Evolutionary conservation across 1,284 basidiomycete species (phyloP).

Genomic region (Ganoderma multipileum): DNA sequence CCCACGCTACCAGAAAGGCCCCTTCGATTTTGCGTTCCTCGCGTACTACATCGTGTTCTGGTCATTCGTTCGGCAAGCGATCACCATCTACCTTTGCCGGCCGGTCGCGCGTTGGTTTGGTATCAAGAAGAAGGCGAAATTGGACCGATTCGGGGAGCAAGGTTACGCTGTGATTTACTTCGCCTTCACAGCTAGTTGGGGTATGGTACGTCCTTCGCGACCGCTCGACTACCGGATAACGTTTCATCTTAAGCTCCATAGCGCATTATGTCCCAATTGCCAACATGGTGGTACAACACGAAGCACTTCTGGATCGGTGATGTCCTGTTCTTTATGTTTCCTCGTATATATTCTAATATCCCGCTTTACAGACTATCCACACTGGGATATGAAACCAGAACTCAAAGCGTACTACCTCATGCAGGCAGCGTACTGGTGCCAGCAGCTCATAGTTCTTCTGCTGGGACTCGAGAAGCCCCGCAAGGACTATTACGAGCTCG

Average conservation of each 20-base stretch:
- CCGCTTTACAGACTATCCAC: slow-evolving; percentile 73
- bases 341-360: not conserved
- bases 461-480: slow-evolving; percentile 92
- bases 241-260: slow-evolving; percentile 39
- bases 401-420: slow-evolving; percentile 94
- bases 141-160: slow-evolving; percentile 90
- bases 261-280: slow-evolving; percentile 87
- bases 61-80: slow-evolving; percentile 86
- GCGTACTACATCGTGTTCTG: slow-evolving; percentile 91
- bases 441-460: slow-evolving; percentile 90
- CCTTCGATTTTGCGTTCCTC: slow-evolving; percentile 84
- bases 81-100: slow-evolving; percentile 74
- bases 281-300: slow-evolving; percentile 91
- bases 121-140: slow-evolving; percentile 70
- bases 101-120: slow-evolving; percentile 79
- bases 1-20: slow-evolving; percentile 80
- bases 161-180: slow-evolving; percentile 90
- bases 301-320: slow-evolving; percentile 84
- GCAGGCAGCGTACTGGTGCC: slow-evolving; percentile 92
- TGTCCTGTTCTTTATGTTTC: not conserved
- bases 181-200: slow-evolving; percentile 72
- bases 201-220: slow-evolving; percentile 70
- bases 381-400: slow-evolving; percentile 86
- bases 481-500: slow-evolving; percentile 90
- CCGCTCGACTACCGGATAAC: not conserved